A percentile compares a stretch with the other conserved stretches of the same genome.
Conservation (phyloP, 148 eudicot genomes). For the Cornus kousa region DNA sequence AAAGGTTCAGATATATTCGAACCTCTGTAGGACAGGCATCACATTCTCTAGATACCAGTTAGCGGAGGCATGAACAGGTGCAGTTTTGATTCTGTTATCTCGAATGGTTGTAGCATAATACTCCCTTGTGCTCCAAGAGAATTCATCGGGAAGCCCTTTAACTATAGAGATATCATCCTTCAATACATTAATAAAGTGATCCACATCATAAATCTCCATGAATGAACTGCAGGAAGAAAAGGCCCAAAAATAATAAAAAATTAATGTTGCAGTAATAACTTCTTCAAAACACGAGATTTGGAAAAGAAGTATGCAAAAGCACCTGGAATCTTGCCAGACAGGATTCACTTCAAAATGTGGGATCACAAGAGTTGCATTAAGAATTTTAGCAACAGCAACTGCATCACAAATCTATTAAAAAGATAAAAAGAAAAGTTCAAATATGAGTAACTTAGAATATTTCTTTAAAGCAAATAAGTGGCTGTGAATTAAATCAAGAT, state of each 20-base stretch:
- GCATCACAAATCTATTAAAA: constrained; percentile 79
- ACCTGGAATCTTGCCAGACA: constrained; percentile 96
- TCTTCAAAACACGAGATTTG: neutral
- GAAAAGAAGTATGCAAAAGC: neutral
- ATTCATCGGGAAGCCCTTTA: constrained; percentile 73
- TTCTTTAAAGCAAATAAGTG: neutral
- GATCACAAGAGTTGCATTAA: constrained; percentile 82
- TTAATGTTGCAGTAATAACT: neutral
- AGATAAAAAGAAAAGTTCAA: neutral
- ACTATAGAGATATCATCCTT: constrained; percentile 66
- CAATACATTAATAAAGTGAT: constrained; percentile 73
- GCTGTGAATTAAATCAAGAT: neutral
- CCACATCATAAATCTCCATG: constrained; percentile 78
- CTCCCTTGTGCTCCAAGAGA: constrained; percentile 91
- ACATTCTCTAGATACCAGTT: constrained; percentile 91
- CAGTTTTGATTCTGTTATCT: constrained; percentile 85
- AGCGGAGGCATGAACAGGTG: constrained; percentile 92
- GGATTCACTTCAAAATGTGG: constrained; percentile 87
- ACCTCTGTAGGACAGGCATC: constrained; percentile 79
- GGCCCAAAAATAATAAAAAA: neutral
- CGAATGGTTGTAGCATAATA: constrained; percentile 91
- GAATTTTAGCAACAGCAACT: constrained; percentile 83
- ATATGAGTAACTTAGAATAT: neutral
- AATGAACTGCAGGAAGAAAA: constrained; percentile 55
- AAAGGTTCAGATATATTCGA: constrained; percentile 10